Evolutionary conservation across 495 filamentous ascomycete species (phyloP), one percentile per base, ranked within the genome.

Genomic region (Staphylotrichum longicolle): DNA sequence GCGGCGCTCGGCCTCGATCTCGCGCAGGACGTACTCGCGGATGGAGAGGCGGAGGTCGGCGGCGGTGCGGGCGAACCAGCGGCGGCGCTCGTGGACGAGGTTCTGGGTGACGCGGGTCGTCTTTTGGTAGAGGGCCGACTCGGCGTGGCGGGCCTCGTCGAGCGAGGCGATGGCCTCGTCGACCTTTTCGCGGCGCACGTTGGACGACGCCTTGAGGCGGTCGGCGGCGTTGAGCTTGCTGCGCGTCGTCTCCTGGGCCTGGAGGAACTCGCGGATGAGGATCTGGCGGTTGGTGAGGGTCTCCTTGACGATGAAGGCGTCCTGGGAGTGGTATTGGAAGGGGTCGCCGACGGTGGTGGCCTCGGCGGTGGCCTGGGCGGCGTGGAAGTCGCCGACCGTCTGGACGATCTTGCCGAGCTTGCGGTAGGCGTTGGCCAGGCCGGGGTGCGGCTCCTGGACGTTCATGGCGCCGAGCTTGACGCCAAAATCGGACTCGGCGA

Each of bases 281-380:
- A 99, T 96, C 74, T 99, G 95, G 4, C 95, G 88, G 77, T 99
- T 99, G 20, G 95, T 99, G 64, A 99, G 83, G 30, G 93, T 97
- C 70, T 99, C 95, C 75, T 99, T 99, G 65, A 99, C 95, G 69
- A 98, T 96, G 71, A 98, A 94, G 32, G 95, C 91, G 70, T 99
- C 94, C 12, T 88, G 87, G 33, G 92, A 96, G 75, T 99, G 93
- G 71, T 99, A 98, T 63, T 89, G 88, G 55, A 99, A 84, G 7
- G 95, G 91, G 67, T 98, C 95, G 50, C 90, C 91, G 49, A 99
- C 82, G 0, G 93, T 97, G 2, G 93, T 96, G 7, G 95, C 95
- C 75, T 99, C 95, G 14, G 91, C 91, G 9, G 95, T 99, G 39
- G 90, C 95, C 76, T 99, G 95, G 8, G 93, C 93, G n/a, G 93